Evolutionary conservation across 805 yeast genomes (phyloP), one percentile per base, ranked within the genome.

Genomic region (Pichia deserticola): DNA sequence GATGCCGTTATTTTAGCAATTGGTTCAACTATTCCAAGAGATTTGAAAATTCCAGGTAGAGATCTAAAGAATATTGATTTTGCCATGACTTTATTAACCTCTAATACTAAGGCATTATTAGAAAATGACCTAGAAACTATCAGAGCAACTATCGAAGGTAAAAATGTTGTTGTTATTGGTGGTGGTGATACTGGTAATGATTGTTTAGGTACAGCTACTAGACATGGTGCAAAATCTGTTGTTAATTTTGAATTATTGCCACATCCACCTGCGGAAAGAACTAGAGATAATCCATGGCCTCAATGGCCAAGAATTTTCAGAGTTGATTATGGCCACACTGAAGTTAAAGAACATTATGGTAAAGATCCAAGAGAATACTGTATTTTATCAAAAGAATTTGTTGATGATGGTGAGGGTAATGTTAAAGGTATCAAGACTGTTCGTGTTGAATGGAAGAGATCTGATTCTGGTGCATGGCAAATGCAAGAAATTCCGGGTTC

Each of bases 111-210:
- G 71, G 95, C 97, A 3, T 76, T 93, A 62, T 78, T 93, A 57
- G 88, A 85, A 51, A 83, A 83, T 58, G 79, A 86, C 60, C 75
- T 93, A 67, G 93, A 82, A 54, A 85, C 82, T 50, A 84, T 92
- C 52, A 79, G 85, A 57, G 72, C 76, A 56, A 76, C 78, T 53
- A 68, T 92, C 52, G 81, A 77, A 54, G 98, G 93, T 59, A 93
- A 92, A 76, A 76, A 86, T 56, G 98, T 92, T 50, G 82, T 92
- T 62, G 98, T 92, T 49, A 92, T 92, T 74, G 99, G 99, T 63
- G 99, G 99, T 75, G 99, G 99, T 81, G 99, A 92, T 70, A 92
- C 98, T 36, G 99, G 99, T 80, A 92, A 92, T 66, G 99, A 92
- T 76, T 92, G 98, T 79, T 78, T 92, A 63, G 98, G 98, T 71